phyloP scores from a whole-genome alignment of 2,329 filamentous ascomycete genomes.

The Parastagonospora nodorum region DNA sequence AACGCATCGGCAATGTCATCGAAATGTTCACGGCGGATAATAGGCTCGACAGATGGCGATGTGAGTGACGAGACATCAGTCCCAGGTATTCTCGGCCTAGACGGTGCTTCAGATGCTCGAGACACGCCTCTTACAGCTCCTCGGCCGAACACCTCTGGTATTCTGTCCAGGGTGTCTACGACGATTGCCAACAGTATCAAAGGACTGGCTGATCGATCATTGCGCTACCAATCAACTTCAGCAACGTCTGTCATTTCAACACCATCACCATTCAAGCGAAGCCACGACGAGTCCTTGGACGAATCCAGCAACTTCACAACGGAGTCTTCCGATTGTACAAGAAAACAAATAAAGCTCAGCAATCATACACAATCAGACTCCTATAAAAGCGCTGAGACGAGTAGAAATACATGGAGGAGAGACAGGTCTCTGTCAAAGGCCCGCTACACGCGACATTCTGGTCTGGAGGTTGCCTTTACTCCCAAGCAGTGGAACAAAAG shows the following conservation, averaged over 20 bases:
- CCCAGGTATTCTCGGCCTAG: too few relatives aligned
- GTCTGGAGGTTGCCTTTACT: conserved; percentile 12
- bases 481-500: conserved; percentile 20
- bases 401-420: background rate
- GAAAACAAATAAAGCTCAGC: too few relatives aligned
- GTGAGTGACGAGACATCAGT: too few relatives aligned
- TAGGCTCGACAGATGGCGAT: too few relatives aligned
- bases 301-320: background rate
- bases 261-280: background rate
- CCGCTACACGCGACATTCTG: conserved; percentile 21
- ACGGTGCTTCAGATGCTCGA: too few relatives aligned
- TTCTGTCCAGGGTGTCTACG: background rate
- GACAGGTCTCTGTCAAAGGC: background rate
- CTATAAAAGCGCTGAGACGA: background rate
- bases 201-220: background rate
- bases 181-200: too few relatives aligned
- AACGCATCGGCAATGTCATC: background rate
- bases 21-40: too few relatives aligned
- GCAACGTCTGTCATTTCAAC: background rate
- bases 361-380: background rate
- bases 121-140: too few relatives aligned
- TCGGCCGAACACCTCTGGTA: background rate
- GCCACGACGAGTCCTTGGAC: background rate
- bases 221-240: background rate
- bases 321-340: background rate